Evolutionary conservation across 495 filamentous ascomycete genomes (phyloP).

Genomic region (Saxophila tyrrhenica): DNA sequence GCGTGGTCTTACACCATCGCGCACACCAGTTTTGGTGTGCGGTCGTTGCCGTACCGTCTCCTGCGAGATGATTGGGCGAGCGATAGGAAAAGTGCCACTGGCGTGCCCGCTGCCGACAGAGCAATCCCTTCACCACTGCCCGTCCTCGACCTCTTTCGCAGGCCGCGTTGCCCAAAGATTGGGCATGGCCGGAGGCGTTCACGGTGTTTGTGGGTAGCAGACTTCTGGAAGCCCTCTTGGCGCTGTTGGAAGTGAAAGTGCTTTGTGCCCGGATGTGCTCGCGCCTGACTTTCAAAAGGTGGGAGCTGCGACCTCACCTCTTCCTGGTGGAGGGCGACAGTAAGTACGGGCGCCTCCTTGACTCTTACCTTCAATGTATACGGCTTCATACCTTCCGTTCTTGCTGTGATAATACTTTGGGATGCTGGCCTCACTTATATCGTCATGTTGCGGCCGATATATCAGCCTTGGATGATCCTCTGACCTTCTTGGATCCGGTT

Average conservation of each 20-base stretch:
- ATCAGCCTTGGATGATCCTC: neutral
- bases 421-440: neutral
- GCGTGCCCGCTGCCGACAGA: neutral
- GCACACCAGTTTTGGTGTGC: neutral
- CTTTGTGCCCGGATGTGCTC: neutral
- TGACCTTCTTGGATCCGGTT: neutral
- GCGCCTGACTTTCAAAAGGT: neutral
- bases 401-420: neutral
- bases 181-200: neutral
- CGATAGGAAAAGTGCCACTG: neutral
- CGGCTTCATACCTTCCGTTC: neutral
- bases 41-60: neutral
- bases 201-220: neutral
- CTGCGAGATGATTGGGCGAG: neutral
- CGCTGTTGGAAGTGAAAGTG: no score
- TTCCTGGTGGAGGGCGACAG: neutral
- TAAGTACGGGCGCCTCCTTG: neutral
- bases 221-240: neutral
- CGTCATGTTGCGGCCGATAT: neutral
- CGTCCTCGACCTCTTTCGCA: neutral
- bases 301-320: neutral
- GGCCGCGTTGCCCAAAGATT: neutral
- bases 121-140: neutral
- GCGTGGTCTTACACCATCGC: neutral
- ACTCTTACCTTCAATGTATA: neutral